Conservation (phyloP, 2,329 filamentous ascomycete genomes). For the Sphaerostilbella broomeana region DNA sequence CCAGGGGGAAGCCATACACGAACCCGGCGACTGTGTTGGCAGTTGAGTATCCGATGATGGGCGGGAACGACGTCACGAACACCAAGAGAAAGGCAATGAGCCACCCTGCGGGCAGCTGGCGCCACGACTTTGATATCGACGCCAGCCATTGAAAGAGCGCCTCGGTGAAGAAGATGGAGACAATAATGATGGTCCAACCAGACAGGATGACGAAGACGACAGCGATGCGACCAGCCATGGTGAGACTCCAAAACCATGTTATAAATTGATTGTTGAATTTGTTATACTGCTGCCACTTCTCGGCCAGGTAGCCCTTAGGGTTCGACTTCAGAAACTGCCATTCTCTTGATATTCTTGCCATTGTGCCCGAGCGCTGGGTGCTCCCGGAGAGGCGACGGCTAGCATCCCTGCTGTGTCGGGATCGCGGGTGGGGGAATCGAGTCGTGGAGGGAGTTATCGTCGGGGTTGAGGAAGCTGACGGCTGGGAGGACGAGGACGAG, state of each 20-base stretch:
- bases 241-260: conserved; percentile 48
- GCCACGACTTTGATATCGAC: conserved; percentile 71
- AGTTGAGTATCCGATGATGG: conserved; percentile 79
- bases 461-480: conserved; percentile 7
- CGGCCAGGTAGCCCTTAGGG: conserved; percentile 32
- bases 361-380: conserved; percentile 6
- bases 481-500: conserved; percentile 4
- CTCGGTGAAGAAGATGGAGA: conserved; percentile 73
- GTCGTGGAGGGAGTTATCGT: conserved; percentile 16
- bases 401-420: conserved; percentile 5
- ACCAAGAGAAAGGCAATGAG: conserved; percentile 68
- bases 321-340: too few species aligned
- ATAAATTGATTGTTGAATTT: conserved; percentile 36
- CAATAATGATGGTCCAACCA: conserved; percentile 50
- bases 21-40: conserved; percentile 51
- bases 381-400: conserved; percentile 35
- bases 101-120: conserved; percentile 64
- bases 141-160: conserved; percentile 69
- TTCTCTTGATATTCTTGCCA: conserved; percentile 8
- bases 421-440: conserved; percentile 13
- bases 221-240: conserved; percentile 55
- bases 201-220: conserved; percentile 43
- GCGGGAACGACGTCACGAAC: conserved; percentile 75
- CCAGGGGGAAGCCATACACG: conserved; percentile 51
- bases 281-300: conserved; percentile 29